Evolutionary conservation across 768 basidiomycete genomes (phyloP).

Genomic region (Tulasnella sp.): DNA sequence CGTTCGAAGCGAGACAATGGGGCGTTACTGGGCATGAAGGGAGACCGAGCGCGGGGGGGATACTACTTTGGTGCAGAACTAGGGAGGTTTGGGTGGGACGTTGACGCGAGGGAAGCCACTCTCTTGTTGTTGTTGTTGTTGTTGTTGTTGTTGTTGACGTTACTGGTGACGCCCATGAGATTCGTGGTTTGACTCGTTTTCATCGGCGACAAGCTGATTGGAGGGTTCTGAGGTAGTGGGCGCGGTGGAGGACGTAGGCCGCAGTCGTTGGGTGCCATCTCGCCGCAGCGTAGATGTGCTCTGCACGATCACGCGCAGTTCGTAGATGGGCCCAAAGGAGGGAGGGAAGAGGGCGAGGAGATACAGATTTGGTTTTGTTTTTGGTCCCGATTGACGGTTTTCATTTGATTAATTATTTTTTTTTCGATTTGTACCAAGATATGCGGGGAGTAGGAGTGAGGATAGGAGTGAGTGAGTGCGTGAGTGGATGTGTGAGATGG

Average conservation of each 20-base stretch:
- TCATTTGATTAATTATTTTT: not conserved
- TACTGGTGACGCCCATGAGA: too few species aligned
- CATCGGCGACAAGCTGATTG: conserved; percentile 3
- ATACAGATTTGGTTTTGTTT: not conserved
- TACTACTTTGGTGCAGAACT: conserved; percentile 1
- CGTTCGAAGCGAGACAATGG: too few species aligned
- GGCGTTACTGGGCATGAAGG: not conserved
- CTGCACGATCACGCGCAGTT: conserved; percentile 29
- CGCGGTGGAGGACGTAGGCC: conserved; percentile 33
- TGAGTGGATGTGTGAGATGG: too few species aligned
- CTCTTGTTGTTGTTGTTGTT: not conserved
- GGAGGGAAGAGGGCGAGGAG: not conserved
- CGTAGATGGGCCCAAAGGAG: not conserved
- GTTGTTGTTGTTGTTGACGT: too few species aligned
- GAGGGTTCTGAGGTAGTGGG: not conserved
- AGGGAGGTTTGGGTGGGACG: conserved; percentile 8
- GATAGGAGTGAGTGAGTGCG: too few species aligned
- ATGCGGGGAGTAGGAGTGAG: too few species aligned
- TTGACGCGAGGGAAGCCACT: conserved; percentile 2
- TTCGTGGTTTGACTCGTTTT: not conserved
- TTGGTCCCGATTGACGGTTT: not conserved
- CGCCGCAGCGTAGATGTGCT: conserved; percentile 81
- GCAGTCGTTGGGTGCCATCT: conserved; percentile 68
- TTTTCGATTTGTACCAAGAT: too few species aligned
- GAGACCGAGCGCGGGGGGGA: not conserved